Evolutionary conservation across 306 rosid species (phyloP), one percentile per base, ranked within the genome.

Genomic region (Citrullus mucosospermus): DNA sequence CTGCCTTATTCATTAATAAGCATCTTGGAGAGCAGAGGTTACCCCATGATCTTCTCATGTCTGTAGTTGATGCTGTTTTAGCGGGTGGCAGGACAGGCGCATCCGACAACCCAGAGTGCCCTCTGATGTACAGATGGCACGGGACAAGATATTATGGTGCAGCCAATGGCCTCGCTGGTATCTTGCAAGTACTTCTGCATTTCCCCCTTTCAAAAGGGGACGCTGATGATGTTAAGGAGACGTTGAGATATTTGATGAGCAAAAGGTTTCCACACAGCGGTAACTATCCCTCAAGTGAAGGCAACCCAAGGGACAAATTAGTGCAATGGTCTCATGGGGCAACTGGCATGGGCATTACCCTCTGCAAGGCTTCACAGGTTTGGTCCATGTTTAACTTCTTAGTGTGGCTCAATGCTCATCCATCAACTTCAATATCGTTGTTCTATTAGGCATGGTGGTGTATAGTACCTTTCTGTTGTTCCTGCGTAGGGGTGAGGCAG

Each of bases 291-390:
- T 89, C 91, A n/a, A 94, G 97, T 20, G 98, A 94, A 84, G 97
- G 98, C 30, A 94, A 89, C 80, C 86, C 90, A 0, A 89, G 97
- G 59, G 97, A 92, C 81, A 90, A 90, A 87, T 80, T 92, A 38
- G 96, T 94, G 48, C 97, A 92, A 73, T 94, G 98, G 98, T 77
- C 88, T 82, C 98, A 92, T 84, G 98, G 98, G 11, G 96, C 97
- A 12, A 85, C 96, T 51, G 92, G 97, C 81, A 89, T 94, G 86
- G 89, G 93, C 75, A 83, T 94, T 76, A 92, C 98, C 10, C 82
- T 94, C 78, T 89, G 89, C 84, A 92, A 90, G 91, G 97, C 96
- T 44, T 90, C 98, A 66, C 85, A 90, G 96, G 98, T 93, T 79
- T 43, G 54, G 34, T 55, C 83, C 76, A 46, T 41, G 68, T 17